Evolutionary conservation across 2,329 filamentous ascomycete species (phyloP), one percentile per base, ranked within the genome.

Genomic region (Epichloe baconii): DNA sequence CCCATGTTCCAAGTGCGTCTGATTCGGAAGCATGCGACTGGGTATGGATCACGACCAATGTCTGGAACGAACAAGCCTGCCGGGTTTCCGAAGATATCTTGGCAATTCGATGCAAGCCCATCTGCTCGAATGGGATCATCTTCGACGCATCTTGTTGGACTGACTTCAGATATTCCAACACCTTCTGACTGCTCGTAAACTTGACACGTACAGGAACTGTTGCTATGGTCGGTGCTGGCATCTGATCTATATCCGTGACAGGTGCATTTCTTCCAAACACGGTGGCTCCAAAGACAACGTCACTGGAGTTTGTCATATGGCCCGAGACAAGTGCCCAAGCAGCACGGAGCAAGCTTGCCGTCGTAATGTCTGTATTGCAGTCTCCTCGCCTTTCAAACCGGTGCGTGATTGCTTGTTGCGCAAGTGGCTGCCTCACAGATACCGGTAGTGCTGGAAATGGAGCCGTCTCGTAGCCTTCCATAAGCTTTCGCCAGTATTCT

Each of bases 241-340:
- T 55, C 1, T 31, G 19, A 8, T 63, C 58, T n/a, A 59, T 53
- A 12, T 53, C 59, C 1, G 44, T 21, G 0, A 64, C 48, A 1
- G 58, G 48, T 1, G 53, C 55, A 2, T 57, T 57, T 23, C 71
- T 64, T 7, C 72, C 71, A 3, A 69, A 69, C 1, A 73, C 57
- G 0, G 69, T 72, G 49, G 66, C 64, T 1, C 71, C 71, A 48
- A 73, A 73, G 5, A 69, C 59, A 11, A 73, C 62, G 48, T 73
- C 70, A 2, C 65, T 36, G 0, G 52, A 53, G 1, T 54, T 75
- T 2, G 69, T 59, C 55, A 81, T 81, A 6, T 66, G 64, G 17
- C 69, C 63, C 4, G 79, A 58, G 1, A 83, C 58, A 47, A 75
- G 71, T 8, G 72, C 70, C 58, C 76, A 71, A 0, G 79, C 77